phyloP scores from a whole-genome alignment of 805 yeast genomes.

The Ogataea nonfermentans region DNA sequence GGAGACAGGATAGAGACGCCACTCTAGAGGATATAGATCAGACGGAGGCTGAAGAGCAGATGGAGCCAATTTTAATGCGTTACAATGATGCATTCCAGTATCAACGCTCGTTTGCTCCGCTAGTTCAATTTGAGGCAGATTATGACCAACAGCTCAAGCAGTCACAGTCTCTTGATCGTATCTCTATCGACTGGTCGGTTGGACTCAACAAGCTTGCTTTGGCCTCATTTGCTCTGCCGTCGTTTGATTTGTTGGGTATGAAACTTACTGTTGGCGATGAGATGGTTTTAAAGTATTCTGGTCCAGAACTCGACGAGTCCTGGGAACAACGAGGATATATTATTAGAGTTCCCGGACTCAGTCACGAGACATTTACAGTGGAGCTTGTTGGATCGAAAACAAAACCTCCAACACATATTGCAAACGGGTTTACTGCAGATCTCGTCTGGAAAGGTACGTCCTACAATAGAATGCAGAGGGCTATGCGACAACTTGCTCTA shows the following conservation, averaged over 20 bases:
- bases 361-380: constrained; percentile 65
- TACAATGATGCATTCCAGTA: constrained; percentile 83
- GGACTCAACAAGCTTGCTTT: constrained; percentile 63
- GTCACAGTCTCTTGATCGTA: constrained; percentile 70
- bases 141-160: constrained; percentile 73
- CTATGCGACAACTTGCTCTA: constrained; percentile 69
- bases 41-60: constrained; percentile 52
- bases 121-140: constrained; percentile 79
- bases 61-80: constrained; percentile 70
- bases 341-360: constrained; percentile 64
- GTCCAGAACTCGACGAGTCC: constrained; percentile 46
- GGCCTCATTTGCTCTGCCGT: constrained; percentile 67
- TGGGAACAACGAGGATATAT: constrained; percentile 79
- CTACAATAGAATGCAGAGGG: constrained; percentile 79
- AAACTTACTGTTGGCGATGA: constrained; percentile 85
- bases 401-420: constrained; percentile 57
- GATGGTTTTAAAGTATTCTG: constrained; percentile 63
- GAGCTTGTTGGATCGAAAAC: constrained; percentile 52
- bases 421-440: constrained; percentile 74
- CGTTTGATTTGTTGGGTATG: constrained; percentile 61
- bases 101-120: constrained; percentile 80
- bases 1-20: constrained; percentile 73
- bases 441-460: constrained; percentile 88
- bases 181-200: constrained; percentile 70
- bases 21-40: constrained; percentile 64